Evolutionary conservation across 2,329 filamentous ascomycete species (phyloP).

Genomic region (Ophiostoma australiae): DNA sequence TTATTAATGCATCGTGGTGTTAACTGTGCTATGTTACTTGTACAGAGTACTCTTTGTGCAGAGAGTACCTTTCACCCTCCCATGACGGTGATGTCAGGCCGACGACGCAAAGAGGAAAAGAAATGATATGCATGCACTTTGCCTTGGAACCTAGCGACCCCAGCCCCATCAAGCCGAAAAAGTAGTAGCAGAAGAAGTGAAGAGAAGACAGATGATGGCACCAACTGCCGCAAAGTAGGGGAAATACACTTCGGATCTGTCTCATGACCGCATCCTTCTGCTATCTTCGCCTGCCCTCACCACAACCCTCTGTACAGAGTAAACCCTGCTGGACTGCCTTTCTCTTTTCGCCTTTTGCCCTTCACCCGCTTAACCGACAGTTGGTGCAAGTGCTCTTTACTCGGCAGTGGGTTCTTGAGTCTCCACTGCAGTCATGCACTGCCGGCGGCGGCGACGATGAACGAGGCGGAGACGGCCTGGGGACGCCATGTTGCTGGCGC

Average conservation of each 20-base stretch:
- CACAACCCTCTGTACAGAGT: too few relatives aligned
- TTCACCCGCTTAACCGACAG: too few relatives aligned
- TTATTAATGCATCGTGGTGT: not conserved
- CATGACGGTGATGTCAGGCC: not conserved
- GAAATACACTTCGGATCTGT: not conserved
- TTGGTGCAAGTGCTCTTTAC: not conserved
- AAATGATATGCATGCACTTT: constrained; percentile 8
- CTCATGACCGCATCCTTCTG: not conserved
- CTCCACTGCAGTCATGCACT: not conserved
- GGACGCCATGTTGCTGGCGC: not conserved
- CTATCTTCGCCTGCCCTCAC: not conserved
- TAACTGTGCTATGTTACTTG: too few relatives aligned
- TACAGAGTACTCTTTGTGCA: too few relatives aligned
- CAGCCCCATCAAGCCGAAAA: not conserved
- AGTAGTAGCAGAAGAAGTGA: not conserved
- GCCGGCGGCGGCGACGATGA: constrained; percentile 3
- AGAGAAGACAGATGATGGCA: not conserved
- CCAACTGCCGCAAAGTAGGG: not conserved
- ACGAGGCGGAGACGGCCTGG: not conserved
- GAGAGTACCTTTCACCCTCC: too few relatives aligned
- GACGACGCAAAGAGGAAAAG: not conserved
- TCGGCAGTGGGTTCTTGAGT: not conserved
- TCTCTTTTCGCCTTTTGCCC: too few relatives aligned
- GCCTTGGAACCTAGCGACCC: not conserved
- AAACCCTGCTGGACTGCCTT: not conserved